Evolutionary conservation across 148 eudicot genomes (phyloP), one percentile per base, ranked within the genome.

Genomic region (Tetragonia tetragonoides): DNA sequence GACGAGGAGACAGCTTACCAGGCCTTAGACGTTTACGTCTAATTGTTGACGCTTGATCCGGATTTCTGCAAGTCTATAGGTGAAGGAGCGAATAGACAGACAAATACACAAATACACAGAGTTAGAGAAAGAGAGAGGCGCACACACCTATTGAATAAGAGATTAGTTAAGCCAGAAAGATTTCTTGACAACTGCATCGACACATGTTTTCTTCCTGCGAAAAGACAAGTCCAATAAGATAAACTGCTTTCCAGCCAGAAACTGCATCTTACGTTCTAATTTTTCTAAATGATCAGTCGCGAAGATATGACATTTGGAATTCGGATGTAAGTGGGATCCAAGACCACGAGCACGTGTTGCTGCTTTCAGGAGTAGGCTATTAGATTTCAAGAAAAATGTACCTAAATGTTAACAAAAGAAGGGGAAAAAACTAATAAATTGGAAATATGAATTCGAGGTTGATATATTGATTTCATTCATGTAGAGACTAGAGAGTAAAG

Each of bases 1-100:
- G 89, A 47, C 62, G 81, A 60, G 99, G 97, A 77, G 99, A 95
- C 70, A 95, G 40, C 83, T 90, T 90, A 73, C 99, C 99, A 39
- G 94, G 99, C 79, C 65, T 85, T 53, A 95, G 78, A 83, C 83
- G 90, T 78, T 85, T 88, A 4, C 88, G 90, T 62, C 81, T 84
- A 75, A 81, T 80, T 51, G 85, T 83, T 56, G 83, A 66, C 66
- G 73, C 61, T 71, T 88, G 96, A 59, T 89, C 90, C 46, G 74
- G 68, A 80, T 85, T 85, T 81, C 97, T 92, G 89, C 82, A 80
- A 79, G 56, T 75, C 77, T 72, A 24, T 64, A 68, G 62, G 78
- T 80, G 62, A 80, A 61, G 62, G 49, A 17, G 41, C 44, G 59
- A 18, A 72, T 40, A 74, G 23, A 80, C 21, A 73, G 64, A 51